phyloP scores from a whole-genome alignment of 768 basidiomycete genomes.

The Boletus sp. region DNA sequence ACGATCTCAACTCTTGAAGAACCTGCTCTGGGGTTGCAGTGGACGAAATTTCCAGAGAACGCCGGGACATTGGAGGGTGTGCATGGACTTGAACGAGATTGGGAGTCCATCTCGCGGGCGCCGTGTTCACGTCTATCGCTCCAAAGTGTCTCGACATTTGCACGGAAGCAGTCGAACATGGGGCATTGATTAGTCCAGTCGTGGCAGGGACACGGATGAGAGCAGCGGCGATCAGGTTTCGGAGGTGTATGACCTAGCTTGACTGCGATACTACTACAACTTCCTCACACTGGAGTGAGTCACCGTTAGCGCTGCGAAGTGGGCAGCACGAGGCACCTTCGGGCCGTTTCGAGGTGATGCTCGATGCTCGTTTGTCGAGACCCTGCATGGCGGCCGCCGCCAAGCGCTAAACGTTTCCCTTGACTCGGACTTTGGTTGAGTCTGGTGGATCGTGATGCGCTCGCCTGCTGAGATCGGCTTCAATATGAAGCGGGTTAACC shows the following conservation, averaged over 20 bases:
- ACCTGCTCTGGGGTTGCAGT: constrained; percentile 7
- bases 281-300: neutral
- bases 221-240: constrained; percentile 14
- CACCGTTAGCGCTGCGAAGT: neutral
- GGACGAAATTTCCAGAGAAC: constrained; percentile 8
- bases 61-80: constrained; percentile 2
- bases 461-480: neutral
- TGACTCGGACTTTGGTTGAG: no score
- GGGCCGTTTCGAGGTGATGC: constrained; percentile 16
- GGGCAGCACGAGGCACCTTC: constrained; percentile 15
- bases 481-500: neutral
- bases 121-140: constrained; percentile 10
- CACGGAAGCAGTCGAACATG: constrained; percentile 18
- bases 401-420: neutral
- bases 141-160: constrained; percentile 21
- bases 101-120: constrained; percentile 1
- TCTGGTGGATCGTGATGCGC: neutral
- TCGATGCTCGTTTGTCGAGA: constrained; percentile 20
- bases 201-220: constrained; percentile 24
- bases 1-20: constrained; percentile 16
- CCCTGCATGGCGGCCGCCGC: neutral
- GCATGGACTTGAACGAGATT: constrained; percentile 1
- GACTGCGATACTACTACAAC: constrained; percentile 12
- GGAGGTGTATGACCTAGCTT: constrained; percentile 17
- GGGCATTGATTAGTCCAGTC: constrained; percentile 9